Base-by-base conservation (phyloP, 805 yeast species). In the Torulaspora indica region DNA sequence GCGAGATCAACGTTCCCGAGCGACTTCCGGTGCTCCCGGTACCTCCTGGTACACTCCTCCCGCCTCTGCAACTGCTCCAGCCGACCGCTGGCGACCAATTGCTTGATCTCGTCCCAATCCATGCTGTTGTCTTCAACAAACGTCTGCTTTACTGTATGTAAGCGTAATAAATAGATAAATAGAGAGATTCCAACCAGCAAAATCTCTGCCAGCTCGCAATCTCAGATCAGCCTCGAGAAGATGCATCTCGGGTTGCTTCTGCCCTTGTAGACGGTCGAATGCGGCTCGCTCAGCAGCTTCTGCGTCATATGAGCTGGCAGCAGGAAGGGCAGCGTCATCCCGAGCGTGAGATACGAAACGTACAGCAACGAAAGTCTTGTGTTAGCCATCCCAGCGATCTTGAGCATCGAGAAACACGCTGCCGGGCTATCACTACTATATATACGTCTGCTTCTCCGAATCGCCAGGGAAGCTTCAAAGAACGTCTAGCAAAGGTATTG, bases 21-120 rank as follows among this genome's bases (percentile, higher is more conserved):
- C 8, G 56, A 43, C 8, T 56, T 53, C 53, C 79, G 80, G 57
- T 76, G 79, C 6, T 52, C 55, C 8, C 63, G 57, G 53, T 83
- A 82, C 41, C 57, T 56, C 3, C 64, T 61, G n/a, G 77, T 67
- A 27, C 66, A 70, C 20, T 55, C 64, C 10, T 63, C 59, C 4
- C 78, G 71, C 50, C 90, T 67, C 36, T 77, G 76, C 40, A 81
- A 66, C 20, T 57, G 54, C 29, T 74, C 74, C 32, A 81, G 66
- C 34, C 70, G 63, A 44, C 77, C 77, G 5, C 63, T 47, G 0
- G 46, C 46, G 2, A 79, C 66, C 17, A 75, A 64, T 8, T 63
- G 49, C 29, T 57, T 52, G 7, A 72, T 66, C 35, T 72, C 70
- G 8, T 58, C 57, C 81, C 84, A 80, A 2, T 69, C 54, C 50